A percentile compares a stretch with the other conserved stretches of the same genome.
Evolutionary conservation across 2,329 filamentous ascomycete species (phyloP).

Genomic region (Colletotrichum musicola): DNA sequence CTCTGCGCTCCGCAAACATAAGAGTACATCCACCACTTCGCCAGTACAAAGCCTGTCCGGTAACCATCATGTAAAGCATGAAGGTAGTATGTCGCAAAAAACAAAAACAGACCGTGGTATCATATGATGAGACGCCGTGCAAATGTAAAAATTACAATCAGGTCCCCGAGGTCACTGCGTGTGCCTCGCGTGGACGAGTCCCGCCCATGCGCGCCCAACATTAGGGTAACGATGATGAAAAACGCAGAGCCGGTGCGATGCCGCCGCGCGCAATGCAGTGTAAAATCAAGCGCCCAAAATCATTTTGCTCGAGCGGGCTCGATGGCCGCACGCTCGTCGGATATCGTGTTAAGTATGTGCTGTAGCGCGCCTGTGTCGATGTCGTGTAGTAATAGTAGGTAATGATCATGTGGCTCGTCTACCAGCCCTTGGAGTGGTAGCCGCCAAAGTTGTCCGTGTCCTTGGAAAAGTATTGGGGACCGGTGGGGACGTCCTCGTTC

Average conservation of each 20-base stretch:
- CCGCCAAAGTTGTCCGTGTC: slow-evolving; percentile 75
- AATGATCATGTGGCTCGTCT: slow-evolving; percentile 42
- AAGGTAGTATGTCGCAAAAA: slow-evolving; percentile 38
- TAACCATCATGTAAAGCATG: slow-evolving; percentile 32
- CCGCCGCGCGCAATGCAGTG: slow-evolving; percentile 39
- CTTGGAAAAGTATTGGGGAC: slow-evolving; percentile 86
- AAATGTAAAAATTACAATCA: slow-evolving; percentile 37
- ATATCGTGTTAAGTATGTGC: slow-evolving; percentile 37
- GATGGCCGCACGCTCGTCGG: slow-evolving; percentile 21
- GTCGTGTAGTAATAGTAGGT: background rate
- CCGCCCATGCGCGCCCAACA: slow-evolving; percentile 12
- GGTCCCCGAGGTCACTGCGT: background rate
- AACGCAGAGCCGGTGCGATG: slow-evolving; percentile 32
- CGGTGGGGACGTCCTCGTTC: slow-evolving; percentile 73
- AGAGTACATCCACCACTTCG: slow-evolving; percentile 33
- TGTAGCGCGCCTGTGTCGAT: slow-evolving; percentile 24
- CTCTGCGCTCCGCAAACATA: slow-evolving; percentile 22
- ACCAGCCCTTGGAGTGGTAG: slow-evolving; percentile 91
- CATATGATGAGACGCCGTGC: slow-evolving; percentile 40
- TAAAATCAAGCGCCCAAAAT: slow-evolving; percentile 25
- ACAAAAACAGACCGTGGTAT: slow-evolving; percentile 41
- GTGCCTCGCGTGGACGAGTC: slow-evolving; percentile 2
- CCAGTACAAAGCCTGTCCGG: slow-evolving; percentile 16
- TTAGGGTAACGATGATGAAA: slow-evolving; percentile 25
- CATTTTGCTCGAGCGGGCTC: slow-evolving; percentile 18